These are phyloP conservation scores for Cavenderia fasciculata DNA, from an alignment of 78 protist genomes.

Conservation along the genomic window DNA sequence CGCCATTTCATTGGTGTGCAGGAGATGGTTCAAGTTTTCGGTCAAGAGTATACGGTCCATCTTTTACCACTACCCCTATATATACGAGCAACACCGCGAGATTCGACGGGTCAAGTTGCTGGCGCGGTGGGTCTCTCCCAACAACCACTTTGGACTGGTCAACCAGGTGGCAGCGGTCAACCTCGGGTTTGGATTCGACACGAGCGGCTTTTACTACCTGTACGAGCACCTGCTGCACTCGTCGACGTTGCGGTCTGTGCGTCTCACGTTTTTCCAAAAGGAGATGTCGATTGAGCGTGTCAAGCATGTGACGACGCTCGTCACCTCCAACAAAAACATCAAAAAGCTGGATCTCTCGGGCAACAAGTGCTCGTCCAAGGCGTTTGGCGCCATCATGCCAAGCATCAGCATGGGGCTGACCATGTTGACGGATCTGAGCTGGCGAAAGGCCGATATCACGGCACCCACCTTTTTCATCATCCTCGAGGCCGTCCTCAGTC, in stretches of 20 bases:
- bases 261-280: neutral
- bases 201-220: neutral
- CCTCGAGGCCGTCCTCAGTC: too few species aligned
- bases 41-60: neutral
- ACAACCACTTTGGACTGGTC: neutral
- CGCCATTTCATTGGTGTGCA: neutral
- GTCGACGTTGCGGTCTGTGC: neutral
- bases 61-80: constrained; percentile 13
- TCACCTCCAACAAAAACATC: neutral
- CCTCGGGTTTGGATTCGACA: constrained; percentile 17
- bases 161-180: neutral
- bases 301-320: neutral
- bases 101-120: constrained; percentile 14
- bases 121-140: neutral
- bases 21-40: neutral
- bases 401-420: too few species aligned
- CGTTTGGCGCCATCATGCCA: too few species aligned
- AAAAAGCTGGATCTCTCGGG: neutral
- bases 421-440: too few species aligned
- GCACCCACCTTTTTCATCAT: too few species aligned
- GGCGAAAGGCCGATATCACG: too few species aligned
- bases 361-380: too few species aligned
- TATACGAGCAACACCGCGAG: neutral
- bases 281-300: neutral
- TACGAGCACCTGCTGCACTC: neutral